Percentiles rank a stretch among this genome's conserved stretches.
Evolutionary conservation across 805 yeast species (phyloP).

Genomic region (Metschnikowia arizonensis): DNA sequence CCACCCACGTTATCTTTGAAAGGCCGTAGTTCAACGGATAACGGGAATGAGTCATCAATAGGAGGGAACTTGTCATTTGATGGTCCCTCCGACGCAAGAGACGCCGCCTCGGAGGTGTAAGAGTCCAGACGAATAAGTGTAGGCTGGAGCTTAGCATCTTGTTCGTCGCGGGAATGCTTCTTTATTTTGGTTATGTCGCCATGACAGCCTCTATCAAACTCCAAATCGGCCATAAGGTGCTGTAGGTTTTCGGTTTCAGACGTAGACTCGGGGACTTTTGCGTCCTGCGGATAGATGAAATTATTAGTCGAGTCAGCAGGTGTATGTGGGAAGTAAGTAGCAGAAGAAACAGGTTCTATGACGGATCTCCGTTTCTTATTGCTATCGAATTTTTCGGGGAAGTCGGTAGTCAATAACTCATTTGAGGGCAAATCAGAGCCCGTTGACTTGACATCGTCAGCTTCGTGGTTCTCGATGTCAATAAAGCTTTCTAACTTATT

Average conservation of each 20-base stretch:
- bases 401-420: conserved; percentile 6
- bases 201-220: conserved; percentile 36
- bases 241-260: conserved; percentile 25
- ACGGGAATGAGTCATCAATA: conserved; percentile 38
- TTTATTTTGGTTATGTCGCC: conserved; percentile 30
- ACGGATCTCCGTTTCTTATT: conserved; percentile 7
- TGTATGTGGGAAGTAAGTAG: conserved; percentile 67
- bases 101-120: background rate
- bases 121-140: conserved; percentile 2
- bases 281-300: background rate
- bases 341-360: conserved; percentile 62
- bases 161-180: conserved; percentile 13
- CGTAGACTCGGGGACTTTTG: conserved; percentile 2
- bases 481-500: conserved; percentile 10
- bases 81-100: background rate
- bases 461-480: conserved; percentile 6
- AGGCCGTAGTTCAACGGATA: conserved; percentile 87
- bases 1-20: conserved; percentile 96
- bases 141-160: conserved; percentile 2
- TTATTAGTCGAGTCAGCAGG: conserved; percentile 22
- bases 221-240: conserved; percentile 48
- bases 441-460: conserved; percentile 8
- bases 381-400: conserved; percentile 1
- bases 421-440: conserved; percentile 6
- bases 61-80: background rate